Evolutionary conservation across 352 stramenopile genomes (phyloP).

Genomic region (Poterioochromonas sp.): DNA sequence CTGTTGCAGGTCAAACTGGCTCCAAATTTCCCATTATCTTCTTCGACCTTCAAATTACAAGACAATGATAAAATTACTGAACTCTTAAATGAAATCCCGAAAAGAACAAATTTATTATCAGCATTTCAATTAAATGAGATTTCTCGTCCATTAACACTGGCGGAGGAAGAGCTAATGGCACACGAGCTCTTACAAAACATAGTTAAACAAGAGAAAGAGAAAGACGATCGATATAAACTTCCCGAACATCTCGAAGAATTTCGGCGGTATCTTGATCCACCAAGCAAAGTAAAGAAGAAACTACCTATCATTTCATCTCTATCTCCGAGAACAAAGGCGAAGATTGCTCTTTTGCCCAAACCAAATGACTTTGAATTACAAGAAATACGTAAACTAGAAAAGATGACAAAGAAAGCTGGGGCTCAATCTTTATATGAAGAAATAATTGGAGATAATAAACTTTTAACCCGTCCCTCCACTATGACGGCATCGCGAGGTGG

Average conservation of each 20-base stretch:
- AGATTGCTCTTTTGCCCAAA: background rate
- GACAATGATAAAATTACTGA: no score
- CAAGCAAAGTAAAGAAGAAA: background rate
- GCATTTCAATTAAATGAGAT: background rate
- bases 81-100: no score
- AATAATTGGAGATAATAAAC: no score
- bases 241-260: constrained; percentile 13
- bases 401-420: background rate
- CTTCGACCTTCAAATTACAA: no score
- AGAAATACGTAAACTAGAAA: background rate
- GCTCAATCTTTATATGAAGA: background rate
- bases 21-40: no score
- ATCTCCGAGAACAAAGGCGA: background rate
- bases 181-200: background rate
- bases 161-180: background rate
- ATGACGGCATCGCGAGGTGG: no score
- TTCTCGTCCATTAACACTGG: background rate
- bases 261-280: background rate
- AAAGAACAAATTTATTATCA: no score
- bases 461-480: no score
- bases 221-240: background rate
- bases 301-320: constrained; percentile 2
- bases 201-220: background rate
- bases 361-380: constrained; percentile 1
- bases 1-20: no score